phyloP scores from a whole-genome alignment of 345 rosid species.

The Anastatica hierochuntica region DNA sequence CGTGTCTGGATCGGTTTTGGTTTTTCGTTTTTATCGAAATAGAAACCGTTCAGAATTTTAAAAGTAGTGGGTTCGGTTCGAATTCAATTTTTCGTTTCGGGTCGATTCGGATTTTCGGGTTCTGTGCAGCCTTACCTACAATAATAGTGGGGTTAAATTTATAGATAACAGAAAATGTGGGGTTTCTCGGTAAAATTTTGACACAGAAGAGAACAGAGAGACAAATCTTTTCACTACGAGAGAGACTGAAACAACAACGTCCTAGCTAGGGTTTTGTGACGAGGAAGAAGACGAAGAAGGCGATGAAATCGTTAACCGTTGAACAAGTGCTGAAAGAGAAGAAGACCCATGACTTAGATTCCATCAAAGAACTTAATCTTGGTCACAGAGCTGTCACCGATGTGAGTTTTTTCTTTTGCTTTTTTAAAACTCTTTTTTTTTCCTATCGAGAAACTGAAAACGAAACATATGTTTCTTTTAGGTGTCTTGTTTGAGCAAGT shows the following conservation, averaged over 20 bases:
- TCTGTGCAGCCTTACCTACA: too few species aligned
- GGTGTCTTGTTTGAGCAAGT: constrained; percentile 62
- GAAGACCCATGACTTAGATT: constrained; percentile 33
- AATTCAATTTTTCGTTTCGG: too few species aligned
- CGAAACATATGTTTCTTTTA: constrained; percentile 12
- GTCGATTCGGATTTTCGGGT: too few species aligned
- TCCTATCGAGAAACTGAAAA: neutral
- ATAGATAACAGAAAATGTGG: too few species aligned
- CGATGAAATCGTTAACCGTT: constrained; percentile 41
- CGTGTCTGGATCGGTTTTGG: too few species aligned
- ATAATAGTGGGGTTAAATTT: too few species aligned
- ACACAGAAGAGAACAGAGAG: too few species aligned
- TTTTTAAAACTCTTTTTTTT: neutral
- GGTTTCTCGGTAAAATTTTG: too few species aligned
- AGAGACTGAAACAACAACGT: neutral
- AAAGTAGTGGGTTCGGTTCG: too few species aligned
- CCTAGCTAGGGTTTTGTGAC: constrained; percentile 21
- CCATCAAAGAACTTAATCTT: constrained; percentile 52
- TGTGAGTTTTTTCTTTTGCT: constrained; percentile 22
- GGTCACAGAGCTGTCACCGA: constrained; percentile 68
- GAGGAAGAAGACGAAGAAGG: constrained; percentile 19
- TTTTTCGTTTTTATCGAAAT: too few species aligned
- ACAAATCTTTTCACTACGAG: neutral
- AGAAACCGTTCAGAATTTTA: too few species aligned
- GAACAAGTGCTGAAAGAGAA: constrained; percentile 57